phyloP scores from a whole-genome alignment of 345 rosid genomes.

The Physaria fendleri region DNA sequence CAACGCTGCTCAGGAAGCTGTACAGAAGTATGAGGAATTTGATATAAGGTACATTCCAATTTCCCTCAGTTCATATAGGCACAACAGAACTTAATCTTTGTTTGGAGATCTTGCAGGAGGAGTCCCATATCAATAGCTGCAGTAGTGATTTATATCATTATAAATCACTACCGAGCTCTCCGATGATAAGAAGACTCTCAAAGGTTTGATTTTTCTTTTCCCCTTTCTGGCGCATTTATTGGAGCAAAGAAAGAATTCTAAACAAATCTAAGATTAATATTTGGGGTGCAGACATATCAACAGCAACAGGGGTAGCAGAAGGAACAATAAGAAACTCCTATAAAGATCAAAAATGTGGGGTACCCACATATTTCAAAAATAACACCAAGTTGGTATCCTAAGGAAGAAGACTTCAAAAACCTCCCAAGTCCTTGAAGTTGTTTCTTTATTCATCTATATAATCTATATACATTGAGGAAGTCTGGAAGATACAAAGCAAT shows the following conservation, averaged over 20 bases:
- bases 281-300: constrained; percentile 53
- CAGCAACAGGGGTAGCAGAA: constrained; percentile 86
- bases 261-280: not conserved
- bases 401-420: constrained; percentile 64
- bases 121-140: constrained; percentile 1
- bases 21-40: constrained; percentile 86
- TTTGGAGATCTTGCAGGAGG: no score
- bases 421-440: constrained; percentile 71
- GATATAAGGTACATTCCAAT: constrained; percentile 99
- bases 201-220: not conserved
- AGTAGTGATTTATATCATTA: not conserved
- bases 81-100: no score
- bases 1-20: constrained; percentile 93
- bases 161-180: not conserved
- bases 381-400: constrained; percentile 83
- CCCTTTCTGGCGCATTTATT: no score
- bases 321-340: constrained; percentile 85
- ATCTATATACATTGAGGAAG: no score
- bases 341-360: no score
- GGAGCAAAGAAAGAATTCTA: no score
- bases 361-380: constrained; percentile 68
- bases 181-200: not conserved
- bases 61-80: no score
- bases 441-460: no score
- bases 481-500: no score